A percentile compares a stretch with the other conserved stretches of the same genome.
These are phyloP conservation scores for Pholiota microspora DNA, from an alignment of 768 basidiomycete species.

Conservation along the genomic window DNA sequence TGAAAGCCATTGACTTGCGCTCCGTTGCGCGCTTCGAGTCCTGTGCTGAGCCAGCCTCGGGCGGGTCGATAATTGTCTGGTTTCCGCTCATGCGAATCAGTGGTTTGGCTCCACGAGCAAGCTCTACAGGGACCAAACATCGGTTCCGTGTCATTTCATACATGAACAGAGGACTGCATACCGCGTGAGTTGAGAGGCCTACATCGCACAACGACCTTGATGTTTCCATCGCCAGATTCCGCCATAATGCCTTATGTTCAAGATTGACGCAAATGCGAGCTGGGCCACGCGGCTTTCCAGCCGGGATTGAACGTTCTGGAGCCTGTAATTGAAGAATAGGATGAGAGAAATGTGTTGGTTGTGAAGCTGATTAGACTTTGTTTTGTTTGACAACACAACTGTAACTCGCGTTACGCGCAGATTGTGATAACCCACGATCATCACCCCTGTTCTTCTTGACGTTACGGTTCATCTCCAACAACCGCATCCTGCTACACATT, in stretches of 20 bases:
- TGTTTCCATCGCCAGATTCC: slow-evolving; percentile 82
- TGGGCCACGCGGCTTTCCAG: slow-evolving; percentile 3
- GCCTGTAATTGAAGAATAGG: background rate
- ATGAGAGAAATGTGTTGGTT: background rate
- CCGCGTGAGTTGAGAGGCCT: slow-evolving; percentile 94
- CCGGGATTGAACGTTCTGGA: slow-evolving; percentile 1
- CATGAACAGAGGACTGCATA: slow-evolving; percentile 33
- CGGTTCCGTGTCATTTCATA: background rate
- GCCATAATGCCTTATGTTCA: slow-evolving; percentile 44
- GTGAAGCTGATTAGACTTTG: slow-evolving; percentile 13
- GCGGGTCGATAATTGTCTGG: slow-evolving; percentile 90
- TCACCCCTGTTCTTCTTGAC: slow-evolving; percentile 7
- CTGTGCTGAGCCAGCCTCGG: slow-evolving; percentile 68
- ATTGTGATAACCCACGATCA: slow-evolving; percentile 14
- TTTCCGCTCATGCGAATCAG: slow-evolving; percentile 96
- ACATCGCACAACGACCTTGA: slow-evolving; percentile 94
- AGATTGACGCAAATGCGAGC: slow-evolving; percentile 9
- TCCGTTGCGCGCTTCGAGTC: slow-evolving; percentile 83
- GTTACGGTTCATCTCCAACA: too few relatives aligned
- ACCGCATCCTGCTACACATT: too few relatives aligned
- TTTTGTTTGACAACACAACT: slow-evolving; percentile 19
- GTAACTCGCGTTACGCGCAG: slow-evolving; percentile 21
- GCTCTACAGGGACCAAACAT: slow-evolving; percentile 48
- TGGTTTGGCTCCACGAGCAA: slow-evolving; percentile 88
- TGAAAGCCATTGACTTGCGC: slow-evolving; percentile 86